These are phyloP conservation scores for Pseudisothecium myosuroides DNA, from an alignment of 225 moss, liverwort and hornwort genomes.

Conservation along the genomic window DNA sequence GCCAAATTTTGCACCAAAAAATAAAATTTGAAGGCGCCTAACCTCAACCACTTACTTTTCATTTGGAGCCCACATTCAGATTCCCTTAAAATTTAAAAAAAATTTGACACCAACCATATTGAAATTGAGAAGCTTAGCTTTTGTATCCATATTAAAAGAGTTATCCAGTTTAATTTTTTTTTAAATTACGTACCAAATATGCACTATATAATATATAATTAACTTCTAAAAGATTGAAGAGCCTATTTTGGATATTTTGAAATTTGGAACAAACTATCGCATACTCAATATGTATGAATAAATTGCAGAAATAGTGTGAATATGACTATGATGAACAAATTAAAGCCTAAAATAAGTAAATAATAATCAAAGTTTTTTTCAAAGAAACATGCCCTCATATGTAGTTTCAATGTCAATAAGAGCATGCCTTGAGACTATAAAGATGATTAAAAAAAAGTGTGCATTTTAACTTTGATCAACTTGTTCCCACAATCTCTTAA, in stretches of 20 bases:
- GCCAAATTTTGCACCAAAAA: too few relatives aligned
- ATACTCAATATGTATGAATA: background rate
- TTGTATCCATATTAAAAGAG: background rate
- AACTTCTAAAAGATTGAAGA: accelerated
- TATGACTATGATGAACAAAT: accelerated
- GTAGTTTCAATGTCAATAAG: background rate
- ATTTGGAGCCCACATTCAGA: too few relatives aligned
- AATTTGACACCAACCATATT: too few relatives aligned
- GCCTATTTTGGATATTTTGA: background rate
- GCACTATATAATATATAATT: too few relatives aligned
- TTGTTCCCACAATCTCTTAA: background rate
- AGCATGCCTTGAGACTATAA: background rate
- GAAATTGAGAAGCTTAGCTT: background rate
- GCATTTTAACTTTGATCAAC: accelerated
- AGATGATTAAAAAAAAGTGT: too few relatives aligned
- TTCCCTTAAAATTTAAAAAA: too few relatives aligned
- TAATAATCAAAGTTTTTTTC: accelerated
- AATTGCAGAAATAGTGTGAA: background rate
- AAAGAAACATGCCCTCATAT: background rate
- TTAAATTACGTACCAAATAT: background rate
- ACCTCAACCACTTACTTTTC: too few relatives aligned
- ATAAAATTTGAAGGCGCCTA: too few relatives aligned
- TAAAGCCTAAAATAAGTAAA: background rate
- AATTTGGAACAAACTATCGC: accelerated
- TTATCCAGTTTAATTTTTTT: background rate